Evolutionary conservation across 2,329 filamentous ascomycete species (phyloP), one percentile per base, ranked within the genome.

Genomic region (Lachnellula hyalina): DNA sequence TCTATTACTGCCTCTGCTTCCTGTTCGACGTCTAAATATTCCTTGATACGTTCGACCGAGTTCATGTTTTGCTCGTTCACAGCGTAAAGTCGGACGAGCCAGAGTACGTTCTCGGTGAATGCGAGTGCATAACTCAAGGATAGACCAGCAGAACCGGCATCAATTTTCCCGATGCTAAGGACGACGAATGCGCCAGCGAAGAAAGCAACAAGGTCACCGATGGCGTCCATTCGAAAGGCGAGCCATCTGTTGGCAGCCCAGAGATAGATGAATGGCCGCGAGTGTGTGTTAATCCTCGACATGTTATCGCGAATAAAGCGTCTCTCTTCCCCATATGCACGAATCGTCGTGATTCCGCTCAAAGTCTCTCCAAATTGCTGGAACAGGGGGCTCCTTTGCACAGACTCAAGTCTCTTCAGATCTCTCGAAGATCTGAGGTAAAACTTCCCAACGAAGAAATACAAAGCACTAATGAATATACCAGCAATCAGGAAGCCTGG

Each of bases 11-110:
- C 79, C 0, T 81, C 77, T 1, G 94, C 92, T 73, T 99, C 94
- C 70, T 96, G 93, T 65, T 97, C 93, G 1, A 99, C 89, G 45
- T 97, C 90, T 36, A 97, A 81, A 68, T 97, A 99, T 70, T 99
- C 94, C 75, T 96, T 95, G 68, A 99, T 87, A 67, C 94, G 89
- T 74, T 99, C 94, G 48, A 97, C 92, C 2, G 93, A 93, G 73
- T 99, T 99, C 94, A 99, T 97, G 73, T 96, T 97, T 73, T 99
- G 94, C 74, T 99, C 94, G 67, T 97, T 96, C 68, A 89, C 84
- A 0, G 92, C 87, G 70, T 99, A 99, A 14, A 96, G 79, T 47
- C 94, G 86, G 32, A 99, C 92, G 53, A 97, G 85, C 94, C 94
- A 99, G 17, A 99, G 75, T 6, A 99, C 88, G 62, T 96, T 97